Evolutionary conservation across 2,329 filamentous ascomycete species (phyloP).

Genomic region (Arthroderma uncinatum): DNA sequence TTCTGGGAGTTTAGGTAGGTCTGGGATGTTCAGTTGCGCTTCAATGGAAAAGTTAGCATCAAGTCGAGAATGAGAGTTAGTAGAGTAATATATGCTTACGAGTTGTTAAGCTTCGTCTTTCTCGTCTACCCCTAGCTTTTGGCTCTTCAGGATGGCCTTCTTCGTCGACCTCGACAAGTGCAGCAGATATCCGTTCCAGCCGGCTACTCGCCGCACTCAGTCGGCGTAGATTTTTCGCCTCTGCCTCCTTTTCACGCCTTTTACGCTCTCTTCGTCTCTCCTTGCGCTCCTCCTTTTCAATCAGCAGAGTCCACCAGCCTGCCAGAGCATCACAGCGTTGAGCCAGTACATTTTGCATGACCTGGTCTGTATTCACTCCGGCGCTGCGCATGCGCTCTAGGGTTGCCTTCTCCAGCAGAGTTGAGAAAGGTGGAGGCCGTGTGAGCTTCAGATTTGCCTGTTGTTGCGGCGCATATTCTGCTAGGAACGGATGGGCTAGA

Average conservation of each 20-base stretch:
- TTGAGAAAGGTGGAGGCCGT: slow-evolving; percentile 72
- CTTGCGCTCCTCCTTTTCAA: slow-evolving; percentile 92
- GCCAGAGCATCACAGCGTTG: slow-evolving; percentile 82
- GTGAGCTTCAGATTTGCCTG: slow-evolving; percentile 78
- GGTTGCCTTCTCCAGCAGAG: slow-evolving; percentile 77
- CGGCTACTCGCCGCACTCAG: slow-evolving; percentile 84
- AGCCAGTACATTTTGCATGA: slow-evolving; percentile 85
- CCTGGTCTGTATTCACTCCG: slow-evolving; percentile 84
- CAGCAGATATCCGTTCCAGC: slow-evolving; percentile 67
- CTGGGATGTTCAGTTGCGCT: slow-evolving; percentile 54
- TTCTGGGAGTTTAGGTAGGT: slow-evolving; percentile 68
- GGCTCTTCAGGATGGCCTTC: slow-evolving; percentile 50
- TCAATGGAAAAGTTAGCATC: slow-evolving; percentile 27
- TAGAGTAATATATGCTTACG: slow-evolving; percentile 37
- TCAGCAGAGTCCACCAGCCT: slow-evolving; percentile 89
- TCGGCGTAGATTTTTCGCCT: slow-evolving; percentile 66
- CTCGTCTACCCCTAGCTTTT: slow-evolving; percentile 63
- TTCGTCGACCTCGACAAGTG: slow-evolving; percentile 67
- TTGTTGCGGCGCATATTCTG: slow-evolving; percentile 76
- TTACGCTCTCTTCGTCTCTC: slow-evolving; percentile 68
- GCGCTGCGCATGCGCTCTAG: slow-evolving; percentile 85
- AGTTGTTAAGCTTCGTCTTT: slow-evolving; percentile 57
- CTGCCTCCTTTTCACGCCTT: slow-evolving; percentile 70
- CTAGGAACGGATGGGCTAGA: slow-evolving; percentile 73
- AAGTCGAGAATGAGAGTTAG: slow-evolving; percentile 60